Base-by-base conservation (phyloP, 2,329 filamentous ascomycete species). In the Apiospora koreana region DNA sequence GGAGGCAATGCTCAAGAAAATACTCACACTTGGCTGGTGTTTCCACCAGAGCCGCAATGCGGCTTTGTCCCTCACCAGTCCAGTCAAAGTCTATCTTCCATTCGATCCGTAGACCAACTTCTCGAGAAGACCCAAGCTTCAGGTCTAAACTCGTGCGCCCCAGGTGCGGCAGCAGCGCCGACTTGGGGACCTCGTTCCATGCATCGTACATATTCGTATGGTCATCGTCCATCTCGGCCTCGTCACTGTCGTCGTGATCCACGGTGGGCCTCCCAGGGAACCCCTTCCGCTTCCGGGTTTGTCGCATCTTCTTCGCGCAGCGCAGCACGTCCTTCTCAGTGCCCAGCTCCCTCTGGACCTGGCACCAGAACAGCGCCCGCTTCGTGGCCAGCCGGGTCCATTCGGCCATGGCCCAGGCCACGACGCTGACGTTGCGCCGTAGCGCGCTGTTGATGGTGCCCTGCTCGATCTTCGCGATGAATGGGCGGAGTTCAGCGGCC, bases 21-120 rank as follows among this genome's bases (percentile, higher is more conserved):
- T 23, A 87, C 90, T 86, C 80, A 93, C 91, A 93, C 77, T 87
- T 88, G 9, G 82, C 84, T 0, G 91, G 91, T 50, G 90, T 81
- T 5, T 87, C 86, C 2, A 89, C 81, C 72, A 88, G 77, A 14
- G 91, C 82, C 5, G 81, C 81, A 21, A 93, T 79, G 62, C 83
- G 82, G 73, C 87, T 92, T 75, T 87, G 86, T 5, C 89, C 91
- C 76, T 93, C 92, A 7, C 92, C 92, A 0, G 91, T 91, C 91
- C 91, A 93, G 78, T 93, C 91, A 75, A 93, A 92, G 1, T 80
- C 80, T 58, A 92, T 89, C 65, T 80, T 82, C 92, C 92, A 94
- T 70, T 85, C 83, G 1, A 93, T 80, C 35, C 88, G 85, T 5
- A 90, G 69, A 81, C 74, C 72, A 67, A 76, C 68, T 4, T 74